Evolutionary conservation across 78 protist species (phyloP).

Genomic region (slime mould (Dictyostelium discoideum)): DNA sequence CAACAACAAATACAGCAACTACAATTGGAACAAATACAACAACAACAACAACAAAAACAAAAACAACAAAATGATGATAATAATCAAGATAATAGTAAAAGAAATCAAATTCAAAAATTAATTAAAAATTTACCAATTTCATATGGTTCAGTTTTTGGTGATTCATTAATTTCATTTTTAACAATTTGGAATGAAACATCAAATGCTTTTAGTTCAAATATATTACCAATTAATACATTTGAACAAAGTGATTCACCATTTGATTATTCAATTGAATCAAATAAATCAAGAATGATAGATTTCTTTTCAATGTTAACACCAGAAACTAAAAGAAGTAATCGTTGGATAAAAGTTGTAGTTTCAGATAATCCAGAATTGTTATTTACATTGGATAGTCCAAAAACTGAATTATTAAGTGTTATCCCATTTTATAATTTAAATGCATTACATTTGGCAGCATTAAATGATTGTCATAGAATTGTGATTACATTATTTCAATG

Average conservation of each 20-base stretch:
- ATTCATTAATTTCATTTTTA: background rate
- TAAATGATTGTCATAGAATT: background rate
- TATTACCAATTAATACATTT: background rate
- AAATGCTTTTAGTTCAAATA: background rate
- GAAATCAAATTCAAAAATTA: background rate
- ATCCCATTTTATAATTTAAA: background rate
- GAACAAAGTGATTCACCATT: background rate
- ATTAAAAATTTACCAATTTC: background rate
- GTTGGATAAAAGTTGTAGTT: conserved; percentile 2
- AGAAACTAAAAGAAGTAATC: background rate
- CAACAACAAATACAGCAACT: background rate
- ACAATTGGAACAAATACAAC: background rate
- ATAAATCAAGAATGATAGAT: background rate
- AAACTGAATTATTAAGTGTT: background rate
- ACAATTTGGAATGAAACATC: background rate
- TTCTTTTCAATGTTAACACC: background rate
- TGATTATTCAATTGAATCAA: background rate
- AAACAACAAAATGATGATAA: background rate
- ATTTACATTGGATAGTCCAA: background rate
- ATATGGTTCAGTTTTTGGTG: background rate
- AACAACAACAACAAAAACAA: background rate
- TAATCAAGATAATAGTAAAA: background rate
- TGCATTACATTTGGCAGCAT: conserved; percentile 49
- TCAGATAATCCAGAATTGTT: conserved; percentile 11
- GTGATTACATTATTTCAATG: background rate